phyloP scores from a whole-genome alignment of 2,329 filamentous ascomycete genomes.

The Diatrype stigma region DNA sequence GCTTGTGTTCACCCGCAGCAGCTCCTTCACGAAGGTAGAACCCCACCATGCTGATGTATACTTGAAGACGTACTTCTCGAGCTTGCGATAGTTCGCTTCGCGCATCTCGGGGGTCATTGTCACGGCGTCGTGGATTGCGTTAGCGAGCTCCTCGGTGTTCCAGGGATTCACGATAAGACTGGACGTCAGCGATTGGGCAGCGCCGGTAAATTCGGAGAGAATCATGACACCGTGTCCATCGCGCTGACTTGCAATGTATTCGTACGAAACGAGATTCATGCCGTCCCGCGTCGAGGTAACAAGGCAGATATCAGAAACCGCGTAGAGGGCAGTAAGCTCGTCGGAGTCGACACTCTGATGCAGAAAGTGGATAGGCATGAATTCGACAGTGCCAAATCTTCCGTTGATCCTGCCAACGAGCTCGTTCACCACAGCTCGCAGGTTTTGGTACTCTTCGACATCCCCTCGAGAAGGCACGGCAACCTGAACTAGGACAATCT shows the following conservation, averaged over 20 bases:
- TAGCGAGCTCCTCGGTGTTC: slow-evolving; percentile 94
- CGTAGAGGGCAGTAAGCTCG: slow-evolving; percentile 89
- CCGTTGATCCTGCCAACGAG: slow-evolving; percentile 96
- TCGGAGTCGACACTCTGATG: slow-evolving; percentile 95
- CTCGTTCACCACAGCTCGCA: slow-evolving; percentile 93
- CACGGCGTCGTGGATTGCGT: slow-evolving; percentile 92
- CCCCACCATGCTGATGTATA: slow-evolving; percentile 99
- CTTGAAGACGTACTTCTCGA: slow-evolving; percentile 94
- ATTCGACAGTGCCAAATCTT: slow-evolving; percentile 93
- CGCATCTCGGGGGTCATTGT: slow-evolving; percentile 91
- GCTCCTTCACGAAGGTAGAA: slow-evolving; percentile 82
- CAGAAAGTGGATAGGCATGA: slow-evolving; percentile 98
- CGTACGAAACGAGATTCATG: slow-evolving; percentile 98
- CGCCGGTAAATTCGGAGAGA: slow-evolving; percentile 92
- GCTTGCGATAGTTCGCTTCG: slow-evolving; percentile 80
- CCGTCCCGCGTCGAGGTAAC: slow-evolving; percentile 95
- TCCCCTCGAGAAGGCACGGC: slow-evolving; percentile 93
- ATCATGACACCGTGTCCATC: slow-evolving; percentile 91
- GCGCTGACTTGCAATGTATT: slow-evolving; percentile 93
- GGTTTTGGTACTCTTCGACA: slow-evolving; percentile 96
- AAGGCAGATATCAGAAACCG: slow-evolving; percentile 85
- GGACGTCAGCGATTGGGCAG: slow-evolving; percentile 89
- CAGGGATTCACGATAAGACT: slow-evolving; percentile 95
- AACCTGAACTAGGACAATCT: slow-evolving; percentile 93
- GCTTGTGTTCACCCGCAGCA: slow-evolving; percentile 46